These are phyloP conservation scores for Solanum chmielewskii DNA, from an alignment of 257 asterid genomes.

Conservation along the genomic window DNA sequence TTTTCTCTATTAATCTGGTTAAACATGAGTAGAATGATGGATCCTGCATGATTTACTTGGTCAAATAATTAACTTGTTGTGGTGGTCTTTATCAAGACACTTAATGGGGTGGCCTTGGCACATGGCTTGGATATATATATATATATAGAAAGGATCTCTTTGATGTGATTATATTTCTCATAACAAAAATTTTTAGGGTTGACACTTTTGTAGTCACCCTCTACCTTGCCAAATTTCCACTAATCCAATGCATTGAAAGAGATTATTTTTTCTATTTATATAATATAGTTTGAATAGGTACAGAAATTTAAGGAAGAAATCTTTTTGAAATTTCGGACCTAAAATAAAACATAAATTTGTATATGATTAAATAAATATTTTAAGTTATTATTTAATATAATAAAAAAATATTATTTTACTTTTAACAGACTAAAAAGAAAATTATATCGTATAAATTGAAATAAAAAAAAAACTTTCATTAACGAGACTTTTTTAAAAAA, in stretches of 20 bases:
- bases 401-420: too few relatives aligned
- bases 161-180: not conserved
- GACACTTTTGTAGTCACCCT: not conserved
- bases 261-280: too few relatives aligned
- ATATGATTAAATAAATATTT: too few relatives aligned
- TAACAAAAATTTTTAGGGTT: not conserved
- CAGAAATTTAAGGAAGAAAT: too few relatives aligned
- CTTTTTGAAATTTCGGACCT: rapidly evolving
- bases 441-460: too few relatives aligned
- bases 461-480: not conserved
- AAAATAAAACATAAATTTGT: too few relatives aligned
- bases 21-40: not conserved
- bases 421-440: too few relatives aligned
- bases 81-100: not conserved
- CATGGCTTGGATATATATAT: not conserved
- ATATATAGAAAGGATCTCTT: not conserved
- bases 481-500: not conserved
- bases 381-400: too few relatives aligned
- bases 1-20: not conserved
- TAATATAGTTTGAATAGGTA: not conserved
- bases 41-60: not conserved
- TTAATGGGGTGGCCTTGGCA: not conserved
- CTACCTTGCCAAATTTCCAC: not conserved
- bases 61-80: not conserved
- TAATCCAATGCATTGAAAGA: not conserved